Conservation (phyloP, 192 early-diverging fungal genomes). For the Coemansia javaensis region DNA sequence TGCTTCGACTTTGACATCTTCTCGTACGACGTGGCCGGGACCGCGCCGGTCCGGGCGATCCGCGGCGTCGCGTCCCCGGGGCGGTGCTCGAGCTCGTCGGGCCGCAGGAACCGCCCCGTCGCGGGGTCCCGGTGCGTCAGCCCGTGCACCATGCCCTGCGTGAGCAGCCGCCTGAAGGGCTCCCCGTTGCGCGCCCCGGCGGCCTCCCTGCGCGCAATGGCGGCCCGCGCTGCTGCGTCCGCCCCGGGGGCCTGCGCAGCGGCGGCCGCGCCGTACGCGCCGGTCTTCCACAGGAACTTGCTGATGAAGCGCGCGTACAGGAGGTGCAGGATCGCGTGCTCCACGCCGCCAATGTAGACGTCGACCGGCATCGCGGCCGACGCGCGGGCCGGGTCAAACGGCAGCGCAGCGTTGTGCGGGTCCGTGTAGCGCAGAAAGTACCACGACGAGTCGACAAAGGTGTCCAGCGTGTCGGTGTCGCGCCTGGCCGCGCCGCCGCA, state of each 20-base stretch:
- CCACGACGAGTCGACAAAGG: slow-evolving; percentile 97
- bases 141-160: slow-evolving; percentile 95
- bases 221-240: slow-evolving; percentile 3
- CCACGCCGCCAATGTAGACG: slow-evolving; percentile 91
- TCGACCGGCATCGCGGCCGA: slow-evolving; percentile 74
- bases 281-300: slow-evolving; percentile 71
- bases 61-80: slow-evolving; percentile 41
- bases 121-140: slow-evolving; percentile 72
- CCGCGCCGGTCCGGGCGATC: slow-evolving; percentile 58
- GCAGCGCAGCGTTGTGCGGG: slow-evolving; percentile 57
- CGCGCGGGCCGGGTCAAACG: slow-evolving; percentile 52
- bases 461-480: slow-evolving; percentile 95
- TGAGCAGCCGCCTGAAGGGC: slow-evolving; percentile 80
- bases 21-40: slow-evolving; percentile 64
- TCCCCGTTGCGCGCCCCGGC: slow-evolving; percentile 57
- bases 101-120: slow-evolving; percentile 71
- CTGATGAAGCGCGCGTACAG: slow-evolving; percentile 88
- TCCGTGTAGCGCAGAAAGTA: slow-evolving; percentile 88
- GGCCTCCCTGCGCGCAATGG: slow-evolving; percentile 28
- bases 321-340: slow-evolving; percentile 92
- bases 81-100: slow-evolving; percentile 55
- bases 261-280: slow-evolving; percentile 26
- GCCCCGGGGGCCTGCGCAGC: not conserved
- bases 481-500: slow-evolving; percentile 67
- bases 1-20: slow-evolving; percentile 98